These are phyloP conservation scores for Hansenula sp. DNA, from an alignment of 1,139 yeast genomes.

Conservation along the genomic window DNA sequence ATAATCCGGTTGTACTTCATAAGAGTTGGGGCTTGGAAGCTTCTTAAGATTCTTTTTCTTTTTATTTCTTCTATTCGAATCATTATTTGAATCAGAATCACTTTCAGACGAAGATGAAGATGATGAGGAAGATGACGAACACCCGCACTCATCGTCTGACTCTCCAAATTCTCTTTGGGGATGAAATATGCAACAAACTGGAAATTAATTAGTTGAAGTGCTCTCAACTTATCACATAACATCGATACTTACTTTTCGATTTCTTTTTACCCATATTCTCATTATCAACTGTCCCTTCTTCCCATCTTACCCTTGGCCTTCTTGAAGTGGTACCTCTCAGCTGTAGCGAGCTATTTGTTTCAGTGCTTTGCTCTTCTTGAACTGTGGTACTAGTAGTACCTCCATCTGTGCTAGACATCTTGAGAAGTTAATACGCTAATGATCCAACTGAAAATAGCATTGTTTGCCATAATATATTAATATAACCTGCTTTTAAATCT, in stretches of 20 bases:
- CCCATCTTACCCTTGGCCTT: constrained; percentile 68
- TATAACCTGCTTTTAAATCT: no score
- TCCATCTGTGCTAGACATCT: neutral
- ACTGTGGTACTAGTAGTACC: neutral
- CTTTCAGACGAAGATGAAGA: constrained; percentile 24
- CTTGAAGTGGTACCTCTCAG: constrained; percentile 10
- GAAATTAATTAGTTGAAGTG: constrained; percentile 3
- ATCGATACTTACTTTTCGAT: constrained; percentile 49
- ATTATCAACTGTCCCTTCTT: constrained; percentile 81
- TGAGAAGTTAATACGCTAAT: no score
- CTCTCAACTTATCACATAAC: neutral
- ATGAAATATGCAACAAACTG: constrained; percentile 88
- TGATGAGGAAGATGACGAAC: constrained; percentile 24
- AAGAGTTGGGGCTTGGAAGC: constrained; percentile 57
- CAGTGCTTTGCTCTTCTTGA: neutral
- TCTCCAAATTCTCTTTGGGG: constrained; percentile 75
- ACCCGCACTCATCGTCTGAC: constrained; percentile 36
- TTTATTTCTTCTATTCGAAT: constrained; percentile 27
- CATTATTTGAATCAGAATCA: constrained; percentile 14
- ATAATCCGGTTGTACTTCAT: constrained; percentile 69
- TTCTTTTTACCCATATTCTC: constrained; percentile 85
- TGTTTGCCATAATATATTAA: no score
- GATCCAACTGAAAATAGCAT: no score
- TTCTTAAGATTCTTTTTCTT: constrained; percentile 19
- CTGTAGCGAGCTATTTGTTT: neutral